A percentile compares a stretch with the other conserved stretches of the same genome.
Evolutionary conservation across 495 filamentous ascomycete genomes (phyloP).

Genomic region (Staphylotrichum longicolle): DNA sequence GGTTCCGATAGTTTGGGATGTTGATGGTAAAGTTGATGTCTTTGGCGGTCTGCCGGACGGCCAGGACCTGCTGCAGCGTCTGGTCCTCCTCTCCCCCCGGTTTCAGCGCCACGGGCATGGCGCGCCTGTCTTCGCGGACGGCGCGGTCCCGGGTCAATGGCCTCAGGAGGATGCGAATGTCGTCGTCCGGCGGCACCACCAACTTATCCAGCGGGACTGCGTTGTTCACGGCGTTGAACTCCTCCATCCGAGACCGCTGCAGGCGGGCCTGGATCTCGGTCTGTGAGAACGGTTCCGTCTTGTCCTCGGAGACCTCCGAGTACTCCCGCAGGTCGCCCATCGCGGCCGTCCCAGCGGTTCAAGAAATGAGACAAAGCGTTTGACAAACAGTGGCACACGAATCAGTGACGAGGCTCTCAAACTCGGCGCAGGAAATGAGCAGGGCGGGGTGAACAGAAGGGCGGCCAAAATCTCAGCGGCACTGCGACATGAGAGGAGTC

Average conservation of each 20-base stretch:
- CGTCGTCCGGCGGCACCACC: constrained; percentile 41
- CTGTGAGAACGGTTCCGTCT: constrained; percentile 51
- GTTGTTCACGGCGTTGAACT: constrained; percentile 31
- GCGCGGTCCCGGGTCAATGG: constrained; percentile 47
- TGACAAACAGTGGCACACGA: not conserved
- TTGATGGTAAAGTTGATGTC: constrained; percentile 52
- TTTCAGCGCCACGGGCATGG: constrained; percentile 44
- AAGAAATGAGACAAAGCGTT: not conserved
- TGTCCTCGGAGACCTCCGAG: constrained; percentile 45
- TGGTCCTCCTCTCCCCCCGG: constrained; percentile 45
- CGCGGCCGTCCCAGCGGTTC: not conserved
- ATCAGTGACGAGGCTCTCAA: not conserved
- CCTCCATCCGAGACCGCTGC: constrained; percentile 34
- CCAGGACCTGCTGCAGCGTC: constrained; percentile 46
- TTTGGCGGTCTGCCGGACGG: constrained; percentile 48
- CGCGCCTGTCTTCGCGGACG: constrained; percentile 48
- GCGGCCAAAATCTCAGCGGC: not conserved
- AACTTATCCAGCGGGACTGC: constrained; percentile 46
- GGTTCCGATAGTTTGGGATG: constrained; percentile 38
- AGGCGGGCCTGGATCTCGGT: constrained; percentile 44
- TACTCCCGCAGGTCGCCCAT: constrained; percentile 42
- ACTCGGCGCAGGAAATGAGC: constrained; percentile 2
- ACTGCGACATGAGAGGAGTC: constrained; percentile 6
- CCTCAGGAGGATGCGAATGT: constrained; percentile 50
- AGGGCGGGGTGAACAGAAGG: not conserved